Evolutionary conservation across 1,284 basidiomycete genomes (phyloP), one percentile per base, ranked within the genome.

Genomic region (Leccinum glutinopallens): DNA sequence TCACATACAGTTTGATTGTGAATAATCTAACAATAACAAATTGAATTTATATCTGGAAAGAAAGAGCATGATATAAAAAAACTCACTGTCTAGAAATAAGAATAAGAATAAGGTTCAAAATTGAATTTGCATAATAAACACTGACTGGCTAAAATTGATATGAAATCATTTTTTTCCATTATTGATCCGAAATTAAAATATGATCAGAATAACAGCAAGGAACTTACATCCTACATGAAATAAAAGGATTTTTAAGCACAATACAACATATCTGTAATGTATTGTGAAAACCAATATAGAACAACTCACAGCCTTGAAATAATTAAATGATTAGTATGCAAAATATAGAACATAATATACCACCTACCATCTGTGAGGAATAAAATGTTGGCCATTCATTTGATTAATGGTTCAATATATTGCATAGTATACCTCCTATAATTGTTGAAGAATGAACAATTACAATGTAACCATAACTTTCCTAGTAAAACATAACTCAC

Each of bases 211-310:
- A 12, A 0, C 17, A 22, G 46, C 6, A 5, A 25, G 12, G 2
- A 25, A 25, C 49, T 15, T 15, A 51, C 49, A 51, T 51, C 49
- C 19, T 51, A 12, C 0, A 25, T 15, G 12, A 22, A 7, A 22
- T 2, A 22, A 51, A 19, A 6, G 0, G 19, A 19, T 1, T 43
- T 46, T 10, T 0, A 6, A 46, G 10, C 0, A 3, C n/a, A 46
- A 19, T 41, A 43, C 5, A 19, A 5, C 22, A 22, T 2, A 0
- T 15, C 1, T 29, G 29, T 32, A 8, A 33, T 33, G 7, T 41
- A 17, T 17, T 7, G 4, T 22, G 22, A 22, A 22, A 22, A 22
- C 2, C 22, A 22, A 13, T 37, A 6, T 2, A 13, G 2, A 37
- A 37, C 13, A 13, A 37, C 37, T 35, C 10, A 35, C 33, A 35